These are phyloP conservation scores for Phytophthora podocarpi DNA, from an alignment of 352 stramenopile genomes.

Conservation along the genomic window DNA sequence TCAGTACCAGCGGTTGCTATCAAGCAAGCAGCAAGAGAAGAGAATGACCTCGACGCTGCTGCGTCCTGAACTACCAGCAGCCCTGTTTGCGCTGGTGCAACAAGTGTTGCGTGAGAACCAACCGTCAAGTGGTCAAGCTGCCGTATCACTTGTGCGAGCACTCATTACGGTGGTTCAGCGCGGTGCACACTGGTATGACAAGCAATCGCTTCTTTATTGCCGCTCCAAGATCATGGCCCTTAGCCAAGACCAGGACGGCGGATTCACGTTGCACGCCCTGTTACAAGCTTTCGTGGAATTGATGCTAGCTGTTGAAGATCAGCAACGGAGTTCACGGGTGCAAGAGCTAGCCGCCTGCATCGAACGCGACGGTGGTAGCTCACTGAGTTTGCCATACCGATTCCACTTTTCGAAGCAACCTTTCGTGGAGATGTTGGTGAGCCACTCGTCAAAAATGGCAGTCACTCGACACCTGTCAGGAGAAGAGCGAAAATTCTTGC, in stretches of 20 bases:
- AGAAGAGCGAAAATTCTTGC: slow-evolving; percentile 78
- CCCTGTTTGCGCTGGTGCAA: slow-evolving; percentile 77
- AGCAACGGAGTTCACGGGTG: slow-evolving; percentile 57
- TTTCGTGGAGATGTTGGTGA: slow-evolving; percentile 80
- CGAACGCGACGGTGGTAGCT: slow-evolving; percentile 46
- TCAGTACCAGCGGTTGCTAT: slow-evolving; percentile 40
- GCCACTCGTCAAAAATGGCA: slow-evolving; percentile 80
- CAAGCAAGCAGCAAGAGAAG: slow-evolving; percentile 3
- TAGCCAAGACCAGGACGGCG: slow-evolving; percentile 81
- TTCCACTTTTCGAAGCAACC: slow-evolving; percentile 73
- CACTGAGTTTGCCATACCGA: slow-evolving; percentile 70
- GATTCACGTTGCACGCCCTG: slow-evolving; percentile 75
- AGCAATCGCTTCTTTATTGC: slow-evolving; percentile 76
- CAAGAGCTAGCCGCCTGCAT: slow-evolving; percentile 60
- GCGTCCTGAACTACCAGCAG: slow-evolving; percentile 58
- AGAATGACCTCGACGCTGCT: slow-evolving; percentile 30
- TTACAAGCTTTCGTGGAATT: slow-evolving; percentile 85
- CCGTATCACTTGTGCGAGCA: slow-evolving; percentile 65
- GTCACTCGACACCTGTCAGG: slow-evolving; percentile 74
- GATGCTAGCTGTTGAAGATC: slow-evolving; percentile 82
- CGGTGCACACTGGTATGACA: slow-evolving; percentile 74
- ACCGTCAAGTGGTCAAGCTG: slow-evolving; percentile 50
- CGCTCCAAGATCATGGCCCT: slow-evolving; percentile 87
- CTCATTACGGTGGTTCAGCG: slow-evolving; percentile 71
- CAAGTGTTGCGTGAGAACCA: slow-evolving; percentile 73